Evolutionary conservation across 2,329 filamentous ascomycete genomes (phyloP).

Genomic region (Fusarium tanahbumbuense): DNA sequence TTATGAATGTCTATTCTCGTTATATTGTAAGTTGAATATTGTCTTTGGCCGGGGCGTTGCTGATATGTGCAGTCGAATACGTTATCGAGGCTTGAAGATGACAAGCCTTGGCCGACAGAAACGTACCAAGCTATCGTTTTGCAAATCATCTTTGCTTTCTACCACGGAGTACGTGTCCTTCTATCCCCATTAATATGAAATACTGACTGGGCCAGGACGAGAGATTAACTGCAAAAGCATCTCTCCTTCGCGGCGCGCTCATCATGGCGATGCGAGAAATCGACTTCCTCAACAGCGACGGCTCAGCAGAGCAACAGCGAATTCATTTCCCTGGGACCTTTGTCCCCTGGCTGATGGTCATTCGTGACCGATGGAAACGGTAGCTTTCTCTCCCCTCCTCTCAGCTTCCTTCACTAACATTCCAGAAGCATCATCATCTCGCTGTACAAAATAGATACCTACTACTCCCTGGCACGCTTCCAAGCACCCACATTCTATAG

Average conservation of each 20-base stretch:
- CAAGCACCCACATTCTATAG: conserved; percentile 49
- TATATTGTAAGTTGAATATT: conserved; percentile 43
- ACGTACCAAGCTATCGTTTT: conserved; percentile 52
- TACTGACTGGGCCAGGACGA: conserved; percentile 47
- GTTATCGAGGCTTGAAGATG: conserved; percentile 18
- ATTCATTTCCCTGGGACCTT: conserved; percentile 53
- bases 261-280: conserved; percentile 51
- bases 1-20: conserved; percentile 49
- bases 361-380: conserved; percentile 53
- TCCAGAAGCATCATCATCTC: conserved; percentile 49
- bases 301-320: conserved; percentile 51
- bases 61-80: conserved; percentile 27
- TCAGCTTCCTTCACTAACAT: background rate
- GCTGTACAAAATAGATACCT: conserved; percentile 55
- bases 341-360: conserved; percentile 50
- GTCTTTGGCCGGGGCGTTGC: no score
- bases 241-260: conserved; percentile 52
- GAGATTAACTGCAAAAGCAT: conserved; percentile 47
- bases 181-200: no score
- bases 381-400: conserved; percentile 11
- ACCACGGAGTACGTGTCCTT: conserved; percentile 46
- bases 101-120: conserved; percentile 46
- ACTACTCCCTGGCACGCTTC: conserved; percentile 49
- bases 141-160: conserved; percentile 55
- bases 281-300: conserved; percentile 52